Percentiles rank a stretch among this genome's conserved stretches.
Evolutionary conservation across 306 rosid species (phyloP).

Genomic region (Inga laurina): DNA sequence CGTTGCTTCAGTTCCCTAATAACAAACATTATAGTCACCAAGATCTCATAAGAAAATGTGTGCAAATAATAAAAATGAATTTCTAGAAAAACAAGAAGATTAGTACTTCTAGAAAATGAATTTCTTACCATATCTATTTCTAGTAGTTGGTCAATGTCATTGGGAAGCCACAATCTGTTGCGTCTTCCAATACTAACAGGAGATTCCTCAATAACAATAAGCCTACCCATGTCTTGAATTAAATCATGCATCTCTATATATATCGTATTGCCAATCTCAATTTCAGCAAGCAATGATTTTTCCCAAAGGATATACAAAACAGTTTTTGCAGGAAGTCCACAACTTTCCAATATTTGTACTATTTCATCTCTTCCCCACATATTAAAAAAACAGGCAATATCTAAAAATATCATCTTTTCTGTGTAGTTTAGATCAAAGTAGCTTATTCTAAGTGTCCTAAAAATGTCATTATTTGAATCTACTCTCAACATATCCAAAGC

Average conservation of each 20-base stretch:
- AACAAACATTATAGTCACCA: not conserved
- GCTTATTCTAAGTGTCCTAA: not conserved
- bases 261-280: no score
- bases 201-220: not conserved
- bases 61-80: not conserved
- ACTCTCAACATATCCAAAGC: not conserved
- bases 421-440: not conserved
- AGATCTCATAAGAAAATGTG: not conserved
- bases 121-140: not conserved
- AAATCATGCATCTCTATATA: no score
- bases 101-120: not conserved
- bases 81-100: not conserved
- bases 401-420: not conserved
- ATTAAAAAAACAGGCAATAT: no score
- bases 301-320: no score
- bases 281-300: no score
- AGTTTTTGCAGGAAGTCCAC: no score
- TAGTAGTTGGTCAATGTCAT: not conserved
- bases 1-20: conserved; percentile 15
- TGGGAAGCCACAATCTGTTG: not conserved
- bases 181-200: not conserved
- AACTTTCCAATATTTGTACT: no score
- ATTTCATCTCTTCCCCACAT: no score
- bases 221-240: not conserved
- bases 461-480: not conserved